Evolutionary conservation across 306 rosid species (phyloP), one percentile per base, ranked within the genome.

Genomic region (Castanopsis chinensis): DNA sequence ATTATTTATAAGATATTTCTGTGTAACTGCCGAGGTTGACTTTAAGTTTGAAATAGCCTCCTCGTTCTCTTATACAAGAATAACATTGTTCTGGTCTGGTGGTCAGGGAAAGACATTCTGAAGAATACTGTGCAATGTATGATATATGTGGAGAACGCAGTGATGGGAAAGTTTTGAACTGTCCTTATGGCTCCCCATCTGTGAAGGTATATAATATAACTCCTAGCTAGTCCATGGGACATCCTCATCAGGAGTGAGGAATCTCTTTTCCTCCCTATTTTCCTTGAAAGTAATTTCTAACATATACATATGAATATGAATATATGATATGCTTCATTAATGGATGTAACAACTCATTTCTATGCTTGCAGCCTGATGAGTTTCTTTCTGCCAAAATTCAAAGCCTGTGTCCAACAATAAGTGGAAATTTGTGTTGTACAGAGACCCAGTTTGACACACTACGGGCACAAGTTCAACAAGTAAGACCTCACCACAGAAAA

Each of bases 101-200:
- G 56, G 35, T 72, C 78, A 94, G 97, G 86, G 85, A 81, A 76
- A 84, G 56, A 32, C 97, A 94, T 81, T 84, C 93, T 43, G 35
- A 74, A 78, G 97, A 89, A 76, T 94, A 90, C 86, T 94, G 99
- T 87, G 95, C 99, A 55, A 94, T 94, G 99, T 94, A 91, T 85
- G 97, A 83, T 88, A 90, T 92, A 61, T 94, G 99, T 69, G 99
- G 95, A 67, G 88, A 89, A 72, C 90, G 97, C 69, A 89, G 91
- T 54, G 99, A 94, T 57, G 97, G 97, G 51, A 94, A 92, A 85
- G 92, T 86, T 73, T 79, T 94, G 80, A 94, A 94, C 76, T 94
- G 99, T 81, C 99, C 99, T 14, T 91, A 94, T 74, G 84, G 89
- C 56, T 85, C 99, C 37, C 89, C 92, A 13, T 87, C 97, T 14